Evolutionary conservation across 2,329 filamentous ascomycete genomes (phyloP).

Genomic region (Apiospora marii): DNA sequence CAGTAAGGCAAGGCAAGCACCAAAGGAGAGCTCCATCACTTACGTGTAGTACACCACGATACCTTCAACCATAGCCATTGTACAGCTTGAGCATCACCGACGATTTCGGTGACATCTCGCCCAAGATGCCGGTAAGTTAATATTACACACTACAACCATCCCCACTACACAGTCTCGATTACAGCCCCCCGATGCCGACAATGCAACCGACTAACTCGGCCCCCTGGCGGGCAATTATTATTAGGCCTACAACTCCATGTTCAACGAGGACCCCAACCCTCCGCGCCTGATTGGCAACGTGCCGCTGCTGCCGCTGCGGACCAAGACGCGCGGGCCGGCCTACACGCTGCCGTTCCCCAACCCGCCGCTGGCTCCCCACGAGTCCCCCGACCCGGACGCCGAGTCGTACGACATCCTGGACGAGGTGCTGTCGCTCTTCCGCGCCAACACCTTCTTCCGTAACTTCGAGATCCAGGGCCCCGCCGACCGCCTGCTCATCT

Average conservation of each 20-base stretch:
- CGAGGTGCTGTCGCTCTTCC: conserved; percentile 91
- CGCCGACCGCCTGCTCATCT: conserved; percentile 92
- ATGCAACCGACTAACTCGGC: conserved; percentile 6
- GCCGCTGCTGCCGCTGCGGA: conserved; percentile 91
- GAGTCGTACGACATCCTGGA: conserved; percentile 97
- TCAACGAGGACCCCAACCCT: conserved; percentile 79
- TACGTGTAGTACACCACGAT: background rate
- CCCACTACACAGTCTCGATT: background rate
- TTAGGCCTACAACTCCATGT: conserved; percentile 97
- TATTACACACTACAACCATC: background rate
- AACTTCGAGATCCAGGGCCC: conserved; percentile 99
- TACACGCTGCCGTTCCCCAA: conserved; percentile 76
- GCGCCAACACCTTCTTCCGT: conserved; percentile 98
- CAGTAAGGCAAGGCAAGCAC: conserved; percentile 9
- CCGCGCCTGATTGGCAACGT: conserved; percentile 82
- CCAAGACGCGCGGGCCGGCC: conserved; percentile 93
- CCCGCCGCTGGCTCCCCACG: conserved; percentile 63
- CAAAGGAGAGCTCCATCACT: conserved; percentile 16
- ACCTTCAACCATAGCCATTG: conserved; percentile 10
- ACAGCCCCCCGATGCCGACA: background rate
- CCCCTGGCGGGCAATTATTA: background rate
- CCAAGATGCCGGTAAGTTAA: conserved; percentile 57
- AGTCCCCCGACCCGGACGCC: conserved; percentile 80
- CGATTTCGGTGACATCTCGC: conserved; percentile 29
- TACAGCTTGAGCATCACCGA: conserved; percentile 26